Evolutionary conservation across 2,329 filamentous ascomycete species (phyloP), one percentile per base, ranked within the genome.

Genomic region (Scortechinia acanthostroma): DNA sequence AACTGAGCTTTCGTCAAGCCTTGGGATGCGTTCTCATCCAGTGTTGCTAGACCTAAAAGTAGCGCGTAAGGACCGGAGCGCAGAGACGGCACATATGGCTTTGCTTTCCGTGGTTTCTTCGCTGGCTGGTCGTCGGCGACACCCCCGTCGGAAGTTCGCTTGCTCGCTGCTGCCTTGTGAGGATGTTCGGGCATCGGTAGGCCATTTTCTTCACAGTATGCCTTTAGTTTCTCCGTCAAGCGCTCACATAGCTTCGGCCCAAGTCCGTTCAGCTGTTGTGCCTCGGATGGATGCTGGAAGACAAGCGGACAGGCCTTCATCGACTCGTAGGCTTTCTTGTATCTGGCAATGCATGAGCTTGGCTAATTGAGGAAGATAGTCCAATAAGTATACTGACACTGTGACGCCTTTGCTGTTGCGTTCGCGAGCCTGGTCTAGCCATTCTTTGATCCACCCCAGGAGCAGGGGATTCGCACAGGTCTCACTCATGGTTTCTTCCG

Each of bases 11-110:
- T 91, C 6, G 80, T 77, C 62, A 91, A 64, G 3, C 82, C 78
- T 33, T 66, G 60, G 1, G 66, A 61, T 1, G 71, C 64, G 43
- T 76, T 69, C 50, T 82, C 74, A 5, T 76, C 70, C 2, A 81
- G 59, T 0, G 71, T 75, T 2, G 80, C 73, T 13, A 93, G 70
- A 0, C 77, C 86, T 22, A 89, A 54, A 2, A 93, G 61, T 16
- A 93, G 63, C 2, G 81, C 87, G 59, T 89, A 93, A 0, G 81
- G 71, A 0, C 88, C 88, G 4, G 86, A 87, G n/a, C 86, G 76
- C 46, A 84, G 71, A 4, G 71, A 65, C 1, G 88, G 88, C 2
- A 91, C 80, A 51, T 93, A 93, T 14, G 77, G 65, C 54, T 82
- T 88, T 14, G 71, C 54, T 53, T 79, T 78, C 33, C 71, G 69